Percentiles rank a stretch among this genome's conserved stretches.
Evolutionary conservation across 768 basidiomycete genomes (phyloP).

Genomic region (Neoboletus brunneissimus): DNA sequence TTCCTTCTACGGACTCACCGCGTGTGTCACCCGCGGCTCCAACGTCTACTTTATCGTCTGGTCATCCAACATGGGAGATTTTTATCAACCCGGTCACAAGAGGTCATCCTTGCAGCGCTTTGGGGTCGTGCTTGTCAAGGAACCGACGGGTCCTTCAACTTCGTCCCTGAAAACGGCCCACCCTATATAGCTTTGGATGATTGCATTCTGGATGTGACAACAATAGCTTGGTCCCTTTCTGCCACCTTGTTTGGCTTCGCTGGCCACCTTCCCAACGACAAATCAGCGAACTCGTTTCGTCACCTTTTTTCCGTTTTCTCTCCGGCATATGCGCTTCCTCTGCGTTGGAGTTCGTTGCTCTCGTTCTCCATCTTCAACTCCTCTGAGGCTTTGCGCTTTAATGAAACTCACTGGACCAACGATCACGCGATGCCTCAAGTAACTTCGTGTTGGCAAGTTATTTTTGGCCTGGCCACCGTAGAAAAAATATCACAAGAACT

Average conservation of each 20-base stretch:
- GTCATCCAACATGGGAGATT: constrained; percentile 28
- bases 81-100: constrained; percentile 31
- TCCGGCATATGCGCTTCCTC: constrained; percentile 26
- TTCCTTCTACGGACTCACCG: constrained; percentile 33
- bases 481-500: constrained; percentile 27
- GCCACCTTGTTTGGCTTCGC: constrained; percentile 6
- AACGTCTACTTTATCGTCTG: constrained; percentile 42
- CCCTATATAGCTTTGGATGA: neutral
- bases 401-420: neutral
- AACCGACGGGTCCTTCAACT: neutral
- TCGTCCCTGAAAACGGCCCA: neutral
- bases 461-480: constrained; percentile 41
- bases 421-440: constrained; percentile 5
- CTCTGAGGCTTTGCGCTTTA: neutral
- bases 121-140: constrained; percentile 31
- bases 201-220: constrained; percentile 5
- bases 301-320: constrained; percentile 27
- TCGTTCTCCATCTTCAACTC: constrained; percentile 36
- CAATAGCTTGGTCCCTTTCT: constrained; percentile 16
- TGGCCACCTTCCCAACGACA: neutral
- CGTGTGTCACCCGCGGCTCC: constrained; percentile 35
- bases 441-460: constrained; percentile 37
- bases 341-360: constrained; percentile 44
- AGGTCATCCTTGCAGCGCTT: constrained; percentile 35
- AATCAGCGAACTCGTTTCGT: neutral